These are phyloP conservation scores for Spathaspora jeffriesii DNA, from an alignment of 1,139 yeast genomes.

Conservation along the genomic window DNA sequence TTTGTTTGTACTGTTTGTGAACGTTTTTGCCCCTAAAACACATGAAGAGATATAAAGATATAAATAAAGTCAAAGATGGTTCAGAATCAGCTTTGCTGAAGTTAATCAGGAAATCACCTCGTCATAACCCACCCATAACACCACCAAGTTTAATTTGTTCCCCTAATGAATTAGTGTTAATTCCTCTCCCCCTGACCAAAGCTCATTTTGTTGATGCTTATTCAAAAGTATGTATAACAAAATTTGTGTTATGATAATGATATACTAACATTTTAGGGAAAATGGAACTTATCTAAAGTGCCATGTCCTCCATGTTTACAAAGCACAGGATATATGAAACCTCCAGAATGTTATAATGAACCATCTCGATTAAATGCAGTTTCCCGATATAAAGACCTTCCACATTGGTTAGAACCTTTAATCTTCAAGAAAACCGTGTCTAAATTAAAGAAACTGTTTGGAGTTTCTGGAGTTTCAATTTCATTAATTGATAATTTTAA, in stretches of 20 bases:
- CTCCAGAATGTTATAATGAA: slow-evolving; percentile 60
- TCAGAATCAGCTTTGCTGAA: not conserved
- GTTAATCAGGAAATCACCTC: not conserved
- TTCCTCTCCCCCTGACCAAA: slow-evolving; percentile 45
- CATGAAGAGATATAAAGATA: slow-evolving; percentile 5
- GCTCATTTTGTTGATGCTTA: slow-evolving; percentile 65
- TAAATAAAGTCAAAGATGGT: not conserved
- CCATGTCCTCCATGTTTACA: slow-evolving; percentile 56
- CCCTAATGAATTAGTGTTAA: slow-evolving; percentile 17
- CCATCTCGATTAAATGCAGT: slow-evolving; percentile 40
- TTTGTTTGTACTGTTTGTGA: not conserved
- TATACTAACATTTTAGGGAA: slow-evolving; percentile 36
- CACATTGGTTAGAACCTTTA: slow-evolving; percentile 52
- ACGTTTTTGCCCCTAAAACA: not conserved
- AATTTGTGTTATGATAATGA: not conserved
- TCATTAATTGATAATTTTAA: slow-evolving; percentile 52
- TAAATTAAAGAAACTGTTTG: slow-evolving; percentile 34
- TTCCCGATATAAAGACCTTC: slow-evolving; percentile 35
- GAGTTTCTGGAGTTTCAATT: slow-evolving; percentile 54
- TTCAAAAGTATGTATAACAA: slow-evolving; percentile 31
- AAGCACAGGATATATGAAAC: slow-evolving; percentile 50
- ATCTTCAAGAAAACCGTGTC: slow-evolving; percentile 40
- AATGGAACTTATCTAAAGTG: slow-evolving; percentile 56
- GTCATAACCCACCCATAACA: not conserved
- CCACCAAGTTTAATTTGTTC: slow-evolving; percentile 12